A percentile compares a stretch with the other conserved stretches of the same genome.
phyloP scores from a whole-genome alignment of 805 yeast genomes.

The Brettanomyces bruxellensis region DNA sequence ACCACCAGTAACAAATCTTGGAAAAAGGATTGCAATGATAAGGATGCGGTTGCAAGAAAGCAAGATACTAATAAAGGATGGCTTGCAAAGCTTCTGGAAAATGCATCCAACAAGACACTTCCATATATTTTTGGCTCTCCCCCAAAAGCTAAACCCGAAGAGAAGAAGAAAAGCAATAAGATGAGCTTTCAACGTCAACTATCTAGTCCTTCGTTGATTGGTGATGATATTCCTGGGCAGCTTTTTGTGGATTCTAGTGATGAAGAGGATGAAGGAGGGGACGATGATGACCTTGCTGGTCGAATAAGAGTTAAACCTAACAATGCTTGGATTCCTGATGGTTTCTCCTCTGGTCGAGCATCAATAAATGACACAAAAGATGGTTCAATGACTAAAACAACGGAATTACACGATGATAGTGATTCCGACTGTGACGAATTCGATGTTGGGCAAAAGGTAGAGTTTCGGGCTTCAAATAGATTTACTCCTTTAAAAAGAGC shows the following conservation, averaged over 20 bases:
- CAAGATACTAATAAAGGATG: slow-evolving; percentile 8
- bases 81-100: slow-evolving; percentile 12
- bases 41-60: not conserved
- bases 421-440: slow-evolving; percentile 6
- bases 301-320: not conserved
- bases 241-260: slow-evolving; percentile 23
- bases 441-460: slow-evolving; percentile 17
- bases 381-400: not conserved
- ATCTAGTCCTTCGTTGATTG: slow-evolving; percentile 13
- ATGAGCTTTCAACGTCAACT: slow-evolving; percentile 10
- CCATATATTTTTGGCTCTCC: slow-evolving; percentile 13
- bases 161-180: slow-evolving; percentile 1
- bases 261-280: slow-evolving; percentile 16
- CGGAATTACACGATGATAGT: not conserved
- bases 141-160: not conserved
- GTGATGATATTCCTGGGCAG: slow-evolving; percentile 8
- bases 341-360: not conserved
- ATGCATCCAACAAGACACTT: slow-evolving; percentile 8
- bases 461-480: slow-evolving; percentile 12
- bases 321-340: not conserved
- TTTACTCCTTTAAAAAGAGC: not conserved
- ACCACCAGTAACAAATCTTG: too few species aligned
- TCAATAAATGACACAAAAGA: too few species aligned
- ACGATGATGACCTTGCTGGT: not conserved
- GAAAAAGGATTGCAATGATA: too few species aligned